Base-by-base conservation (phyloP, 805 yeast genomes). In the Lipomyces starkeyi region DNA sequence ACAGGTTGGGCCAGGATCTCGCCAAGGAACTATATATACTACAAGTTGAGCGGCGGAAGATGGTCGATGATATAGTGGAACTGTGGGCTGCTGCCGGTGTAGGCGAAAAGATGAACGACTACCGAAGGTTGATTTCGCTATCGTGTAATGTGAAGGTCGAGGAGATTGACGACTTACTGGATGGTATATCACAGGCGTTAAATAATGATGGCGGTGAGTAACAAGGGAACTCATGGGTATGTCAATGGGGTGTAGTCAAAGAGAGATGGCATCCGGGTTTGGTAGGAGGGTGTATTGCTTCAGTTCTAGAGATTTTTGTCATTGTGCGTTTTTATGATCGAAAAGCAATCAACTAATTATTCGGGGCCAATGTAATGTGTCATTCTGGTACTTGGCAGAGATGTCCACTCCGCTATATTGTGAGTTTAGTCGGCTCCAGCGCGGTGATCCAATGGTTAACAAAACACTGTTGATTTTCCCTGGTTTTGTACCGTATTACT, bases 81-180 rank as follows among this genome's bases (percentile, higher is more conserved):
- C 74, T 82, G 56, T 81, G 81, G 73, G 83, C 85, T 34, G 78
- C 83, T 53, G 80, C 84, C 0, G 82, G 82, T 25, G 83, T 77
- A 60, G 81, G 84, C 14, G 81, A 80, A 37, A 89, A 88, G 77
- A 88, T 91, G 86, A 85, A 87, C 74, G 92, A 91, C 76, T 90
- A 94, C 80, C 84, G 97, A 71, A 87, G 87, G 74, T 82, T 94
- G 69, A 88, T 95, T 56, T 86, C 94, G 29, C 80, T 87, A 59
- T 86, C 91, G 59, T 90, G 96, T 76, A 97, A 91, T 1, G 83
- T 92, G 64, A 86, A 88, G 61, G 83, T 88, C 25, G 96, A 91
- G 68, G 95, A 90, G 68, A 88, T 94, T 66, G 91, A 89, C 72
- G 89, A 91, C 37, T 83, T 92, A 67, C 82, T 94, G 61, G 94